Evolutionary conservation across 345 rosid genomes (phyloP), one percentile per base, ranked within the genome.

Genomic region (Syzygium oleosum): DNA sequence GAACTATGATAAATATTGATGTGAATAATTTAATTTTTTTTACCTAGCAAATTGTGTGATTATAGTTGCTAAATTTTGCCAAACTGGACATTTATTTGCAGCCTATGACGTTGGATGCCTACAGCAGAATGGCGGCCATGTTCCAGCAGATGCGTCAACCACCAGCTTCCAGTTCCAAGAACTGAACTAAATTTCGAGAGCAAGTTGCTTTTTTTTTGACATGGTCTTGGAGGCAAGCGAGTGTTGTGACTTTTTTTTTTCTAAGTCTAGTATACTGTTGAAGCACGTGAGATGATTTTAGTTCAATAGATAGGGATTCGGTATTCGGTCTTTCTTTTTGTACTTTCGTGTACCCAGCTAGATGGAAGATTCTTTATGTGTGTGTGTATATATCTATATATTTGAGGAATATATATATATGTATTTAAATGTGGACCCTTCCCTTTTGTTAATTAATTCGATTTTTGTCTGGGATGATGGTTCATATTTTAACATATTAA

Each of bases 81-180:
- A 61, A 46, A 27, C 34, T 31, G 85, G 43, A 87, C 27, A 52
- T 73, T 61, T 85, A 85, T 54, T 53, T 88, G 92, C 94, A 96
- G 97, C 96, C 99, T 11, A 95, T 94, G 94, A 94, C 92, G 34
- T 87, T 94, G 93, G 98, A 97, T 87, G 94, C 97, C 80, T 95
- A 95, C 88, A 92, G 95, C 90, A 92, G 98, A 87, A 91, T 96
- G 91, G 98, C 96, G 55, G 94, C 99, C 68, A 87, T 97, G 86
- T 97, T 92, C 89, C 99, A 96, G 88, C 99, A 96, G 86, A 89
- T 95, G 92, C 97, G 94, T 34, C 98, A 95, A 73, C 96, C 89
- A 25, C 41, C 90, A 54, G 38, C 89, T 93, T 84, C 92, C 97
- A 94, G 79, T 63, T 86, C 87, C 51, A 38, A 89, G 63, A 89